A percentile compares a stretch with the other conserved stretches of the same genome.
These are phyloP conservation scores for Hemileccinum rubropunctum DNA, from an alignment of 768 basidiomycete species.

Conservation along the genomic window DNA sequence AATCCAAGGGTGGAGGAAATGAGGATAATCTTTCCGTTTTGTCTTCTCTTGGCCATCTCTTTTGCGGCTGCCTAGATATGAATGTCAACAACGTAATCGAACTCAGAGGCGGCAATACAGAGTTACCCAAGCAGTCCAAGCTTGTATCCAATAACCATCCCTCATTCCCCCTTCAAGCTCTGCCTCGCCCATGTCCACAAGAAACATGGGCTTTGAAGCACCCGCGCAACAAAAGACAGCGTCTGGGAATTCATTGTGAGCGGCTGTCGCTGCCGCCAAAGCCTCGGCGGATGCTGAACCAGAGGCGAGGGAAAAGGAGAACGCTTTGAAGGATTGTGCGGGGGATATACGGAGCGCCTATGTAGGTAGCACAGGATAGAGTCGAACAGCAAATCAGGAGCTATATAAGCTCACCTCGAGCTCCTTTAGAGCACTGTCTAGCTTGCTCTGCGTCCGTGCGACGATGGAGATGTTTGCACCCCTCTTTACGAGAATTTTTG, in stretches of 20 bases:
- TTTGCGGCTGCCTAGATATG: constrained; percentile 58
- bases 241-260: constrained; percentile 65
- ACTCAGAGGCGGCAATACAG: no score
- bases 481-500: constrained; percentile 56
- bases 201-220: constrained; percentile 64
- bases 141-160: constrained; percentile 35
- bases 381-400: no score
- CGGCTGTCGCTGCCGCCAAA: constrained; percentile 54
- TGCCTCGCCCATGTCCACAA: constrained; percentile 64
- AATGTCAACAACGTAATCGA: background rate
- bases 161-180: constrained; percentile 47
- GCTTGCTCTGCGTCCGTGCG: constrained; percentile 64
- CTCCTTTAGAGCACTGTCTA: constrained; percentile 56
- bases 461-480: constrained; percentile 88
- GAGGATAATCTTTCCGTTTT: constrained; percentile 70
- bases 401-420: constrained; percentile 54
- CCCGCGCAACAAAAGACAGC: constrained; percentile 83
- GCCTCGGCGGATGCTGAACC: constrained; percentile 56
- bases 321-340: constrained; percentile 58
- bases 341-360: constrained; percentile 54
- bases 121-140: constrained; percentile 50
- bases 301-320: constrained; percentile 63
- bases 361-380: background rate
- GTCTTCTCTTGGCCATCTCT: constrained; percentile 55
- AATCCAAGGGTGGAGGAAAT: constrained; percentile 73